Base-by-base conservation (phyloP, 371 early-diverging fungal species). In the Syncephalastrum racemosum region DNA sequence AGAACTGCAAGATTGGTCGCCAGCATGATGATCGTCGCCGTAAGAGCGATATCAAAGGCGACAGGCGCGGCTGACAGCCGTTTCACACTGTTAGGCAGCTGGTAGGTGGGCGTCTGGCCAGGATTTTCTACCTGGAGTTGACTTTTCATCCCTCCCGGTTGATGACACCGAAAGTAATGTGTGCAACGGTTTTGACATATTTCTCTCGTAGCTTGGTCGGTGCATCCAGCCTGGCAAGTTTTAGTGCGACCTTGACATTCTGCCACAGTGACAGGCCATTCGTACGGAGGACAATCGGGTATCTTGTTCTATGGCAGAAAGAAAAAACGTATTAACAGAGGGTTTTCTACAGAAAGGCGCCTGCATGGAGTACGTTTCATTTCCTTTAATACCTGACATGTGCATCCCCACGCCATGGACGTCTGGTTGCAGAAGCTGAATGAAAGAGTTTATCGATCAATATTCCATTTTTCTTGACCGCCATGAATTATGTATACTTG, bases 391-490 rank as follows among this genome's bases (percentile, higher is more conserved):
- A 71, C 71, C 50, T 55, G 40, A 36, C 75, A 75, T 8, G 51
- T 65, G 54, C 75, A 75, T 4, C 62, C 64, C 75, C 75, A 75
- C 36, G 70, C 75, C 72, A 75, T 70, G 2, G 70, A 56, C n/a
- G 70, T 67, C 42, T 54, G 44, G 36, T 54, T 58, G 24, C 63
- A 58, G 25, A 54, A 58, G 41, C 58, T 63, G 49, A 60, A 66
- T 67, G 27, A 31, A 31, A 31, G 36, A 8, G 36, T 5, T 5
- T 12, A 10, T 2, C 12, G 36, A 31, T 31, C 10, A 31, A 12
- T 31, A 31, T 8, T 1, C 36, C 12, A 2, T 31, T 31, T 5
- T 10, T 12, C 10, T 31, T 0, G 12, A 2, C 10, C 2, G 10
- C 10, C 0, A 8, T 3, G 10, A 10, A 12, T 31, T 5, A 0